phyloP scores from a whole-genome alignment of 306 rosid genomes.

The Casuarina glauca region DNA sequence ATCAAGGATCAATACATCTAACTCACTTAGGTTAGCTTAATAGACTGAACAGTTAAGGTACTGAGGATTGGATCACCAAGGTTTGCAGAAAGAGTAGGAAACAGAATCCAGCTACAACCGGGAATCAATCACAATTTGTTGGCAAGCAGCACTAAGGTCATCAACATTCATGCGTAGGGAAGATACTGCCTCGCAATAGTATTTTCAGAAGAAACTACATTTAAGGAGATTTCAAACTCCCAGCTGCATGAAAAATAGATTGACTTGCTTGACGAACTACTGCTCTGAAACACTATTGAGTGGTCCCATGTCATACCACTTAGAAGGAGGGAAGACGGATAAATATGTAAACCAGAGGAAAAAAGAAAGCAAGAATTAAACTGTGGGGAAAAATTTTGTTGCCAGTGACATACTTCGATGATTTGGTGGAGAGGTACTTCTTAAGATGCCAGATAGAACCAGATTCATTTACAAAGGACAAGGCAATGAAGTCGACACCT shows the following conservation, averaged over 20 bases:
- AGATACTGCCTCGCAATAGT: neutral
- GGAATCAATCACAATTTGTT: neutral
- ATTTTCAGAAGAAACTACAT: neutral
- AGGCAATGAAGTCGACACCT: conserved; percentile 71
- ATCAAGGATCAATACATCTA: neutral
- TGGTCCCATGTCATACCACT: neutral
- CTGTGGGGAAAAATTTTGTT: neutral
- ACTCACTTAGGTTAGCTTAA: neutral
- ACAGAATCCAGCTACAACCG: neutral
- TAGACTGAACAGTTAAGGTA: neutral
- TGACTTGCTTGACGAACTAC: neutral
- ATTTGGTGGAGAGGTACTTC: conserved; percentile 61
- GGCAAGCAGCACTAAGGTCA: neutral
- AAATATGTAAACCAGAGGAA: neutral
- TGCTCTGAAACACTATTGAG: neutral
- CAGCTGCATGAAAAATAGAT: conserved; percentile 1
- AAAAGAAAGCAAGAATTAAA: neutral
- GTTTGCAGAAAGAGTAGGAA: neutral
- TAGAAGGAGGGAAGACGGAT: conserved; percentile 2
- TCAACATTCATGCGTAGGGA: neutral
- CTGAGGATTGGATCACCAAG: neutral
- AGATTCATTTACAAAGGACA: conserved; percentile 76
- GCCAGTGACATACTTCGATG: conserved; percentile 56
- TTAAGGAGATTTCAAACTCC: neutral
- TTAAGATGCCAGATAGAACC: conserved; percentile 62